phyloP scores from a whole-genome alignment of 768 basidiomycete species.

The Pleurotus cornucopiae region DNA sequence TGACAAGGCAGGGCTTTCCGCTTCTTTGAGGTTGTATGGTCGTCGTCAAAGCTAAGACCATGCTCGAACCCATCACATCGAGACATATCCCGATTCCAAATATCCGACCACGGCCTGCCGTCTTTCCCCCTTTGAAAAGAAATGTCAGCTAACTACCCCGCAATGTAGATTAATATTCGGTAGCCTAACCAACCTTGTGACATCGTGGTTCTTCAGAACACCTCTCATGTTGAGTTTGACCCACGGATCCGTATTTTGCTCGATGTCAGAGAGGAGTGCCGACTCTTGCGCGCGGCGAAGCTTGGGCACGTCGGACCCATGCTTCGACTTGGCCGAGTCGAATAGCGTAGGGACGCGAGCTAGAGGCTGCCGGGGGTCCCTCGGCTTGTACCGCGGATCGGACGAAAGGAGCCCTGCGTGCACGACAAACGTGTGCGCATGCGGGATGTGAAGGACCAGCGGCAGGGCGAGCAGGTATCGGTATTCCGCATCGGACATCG shows the following conservation, averaged over 20 bases:
- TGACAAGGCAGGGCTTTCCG: slow-evolving; percentile 49
- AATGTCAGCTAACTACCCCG: neutral
- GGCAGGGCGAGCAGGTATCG: slow-evolving; percentile 76
- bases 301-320: slow-evolving; percentile 15
- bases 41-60: slow-evolving; percentile 7
- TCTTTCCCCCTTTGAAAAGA: slow-evolving; percentile 22
- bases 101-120: slow-evolving; percentile 71
- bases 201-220: slow-evolving; percentile 35
- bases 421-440: slow-evolving; percentile 70
- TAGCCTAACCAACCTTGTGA: slow-evolving; percentile 34
- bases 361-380: slow-evolving; percentile 63
- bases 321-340: slow-evolving; percentile 3
- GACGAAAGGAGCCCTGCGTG: slow-evolving; percentile 81
- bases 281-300: slow-evolving; percentile 64
- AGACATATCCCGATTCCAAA: slow-evolving; percentile 69
- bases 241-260: slow-evolving; percentile 79
- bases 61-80: slow-evolving; percentile 50
- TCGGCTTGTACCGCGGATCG: slow-evolving; percentile 52
- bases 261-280: slow-evolving; percentile 59
- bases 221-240: slow-evolving; percentile 70
- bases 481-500: slow-evolving; percentile 58
- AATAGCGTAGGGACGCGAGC: slow-evolving; percentile 45
- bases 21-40: slow-evolving; percentile 13
- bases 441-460: slow-evolving; percentile 68
- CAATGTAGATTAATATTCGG: neutral